Conservation (phyloP, 2,329 filamentous ascomycete genomes). For the Fusarium sp. region DNA sequence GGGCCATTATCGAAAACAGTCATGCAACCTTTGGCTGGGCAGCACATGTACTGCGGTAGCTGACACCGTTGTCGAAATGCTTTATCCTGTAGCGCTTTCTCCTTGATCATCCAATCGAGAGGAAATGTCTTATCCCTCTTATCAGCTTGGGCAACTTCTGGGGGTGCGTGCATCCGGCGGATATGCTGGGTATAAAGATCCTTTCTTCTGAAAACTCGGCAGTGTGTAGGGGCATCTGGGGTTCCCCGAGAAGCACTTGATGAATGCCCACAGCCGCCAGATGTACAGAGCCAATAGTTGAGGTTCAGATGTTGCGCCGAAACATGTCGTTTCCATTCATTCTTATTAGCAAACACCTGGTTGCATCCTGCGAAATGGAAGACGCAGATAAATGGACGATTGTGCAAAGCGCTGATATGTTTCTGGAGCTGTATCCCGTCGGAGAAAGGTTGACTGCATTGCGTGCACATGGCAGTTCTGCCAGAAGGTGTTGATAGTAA, state of each 20-base stretch:
- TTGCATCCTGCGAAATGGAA: constrained; percentile 81
- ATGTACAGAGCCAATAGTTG: constrained; percentile 79
- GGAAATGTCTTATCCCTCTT: constrained; percentile 50
- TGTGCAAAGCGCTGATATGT: constrained; percentile 65
- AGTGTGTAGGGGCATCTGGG: constrained; percentile 59
- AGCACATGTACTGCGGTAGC: constrained; percentile 69
- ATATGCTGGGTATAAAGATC: constrained; percentile 92
- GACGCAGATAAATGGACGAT: constrained; percentile 77
- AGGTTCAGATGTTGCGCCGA: constrained; percentile 81
- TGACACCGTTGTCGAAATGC: constrained; percentile 71
- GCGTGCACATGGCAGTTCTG: constrained; percentile 20
- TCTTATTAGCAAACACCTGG: constrained; percentile 81
- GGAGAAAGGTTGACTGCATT: constrained; percentile 53
- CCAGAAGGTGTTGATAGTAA: constrained; percentile 10
- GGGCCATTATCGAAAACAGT: constrained; percentile 67
- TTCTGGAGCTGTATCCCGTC: constrained; percentile 58
- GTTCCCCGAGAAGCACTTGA: constrained; percentile 38
- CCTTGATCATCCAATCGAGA: constrained; percentile 61
- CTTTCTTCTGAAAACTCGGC: constrained; percentile 84
- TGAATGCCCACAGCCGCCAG: constrained; percentile 63
- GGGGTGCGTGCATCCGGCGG: constrained; percentile 81
- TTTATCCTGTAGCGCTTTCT: constrained; percentile 66
- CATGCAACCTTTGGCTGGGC: constrained; percentile 71
- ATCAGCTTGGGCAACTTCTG: constrained; percentile 44
- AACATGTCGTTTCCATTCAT: constrained; percentile 96